Percentiles rank a stretch among this genome's conserved stretches.
Conservation (phyloP, 176 grass and related monocot species). For the Oryza meridionalis region DNA sequence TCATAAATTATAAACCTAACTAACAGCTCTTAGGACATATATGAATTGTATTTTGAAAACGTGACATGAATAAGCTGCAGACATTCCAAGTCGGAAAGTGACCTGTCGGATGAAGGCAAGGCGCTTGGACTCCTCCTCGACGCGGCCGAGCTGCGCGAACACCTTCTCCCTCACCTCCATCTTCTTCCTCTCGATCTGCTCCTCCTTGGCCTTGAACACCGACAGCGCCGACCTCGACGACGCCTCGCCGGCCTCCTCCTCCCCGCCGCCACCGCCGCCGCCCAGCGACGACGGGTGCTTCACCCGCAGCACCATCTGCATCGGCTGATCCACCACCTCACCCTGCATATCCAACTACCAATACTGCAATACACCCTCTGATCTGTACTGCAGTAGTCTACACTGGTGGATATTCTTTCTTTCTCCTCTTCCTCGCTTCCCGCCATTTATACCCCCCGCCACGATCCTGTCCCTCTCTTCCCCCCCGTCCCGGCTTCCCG, state of each 20-base stretch:
- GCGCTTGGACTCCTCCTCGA: constrained; percentile 90
- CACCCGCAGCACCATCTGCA: constrained; percentile 81
- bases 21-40: no score
- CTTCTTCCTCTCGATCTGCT: constrained; percentile 89
- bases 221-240: constrained; percentile 77
- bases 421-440: constrained; percentile 15
- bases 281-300: constrained; percentile 56
- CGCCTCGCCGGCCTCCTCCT: constrained; percentile 50
- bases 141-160: constrained; percentile 84
- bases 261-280: constrained; percentile 26
- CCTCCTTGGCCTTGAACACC: constrained; percentile 89
- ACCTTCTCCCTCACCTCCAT: constrained; percentile 88
- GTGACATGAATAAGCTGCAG: no score
- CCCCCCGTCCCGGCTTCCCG: not conserved
- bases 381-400: not conserved
- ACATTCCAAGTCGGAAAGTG: not conserved
- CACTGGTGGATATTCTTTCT: constrained; percentile 24
- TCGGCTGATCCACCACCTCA: constrained; percentile 48
- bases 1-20: no score
- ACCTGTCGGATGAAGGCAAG: constrained; percentile 81
- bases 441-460: constrained; percentile 43
- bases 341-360: constrained; percentile 52
- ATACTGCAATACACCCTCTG: not conserved
- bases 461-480: constrained; percentile 2
- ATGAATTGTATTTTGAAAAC: no score